Conservation (phyloP, 2,329 filamentous ascomycete genomes). For the Aureobasidium mangrovei region DNA sequence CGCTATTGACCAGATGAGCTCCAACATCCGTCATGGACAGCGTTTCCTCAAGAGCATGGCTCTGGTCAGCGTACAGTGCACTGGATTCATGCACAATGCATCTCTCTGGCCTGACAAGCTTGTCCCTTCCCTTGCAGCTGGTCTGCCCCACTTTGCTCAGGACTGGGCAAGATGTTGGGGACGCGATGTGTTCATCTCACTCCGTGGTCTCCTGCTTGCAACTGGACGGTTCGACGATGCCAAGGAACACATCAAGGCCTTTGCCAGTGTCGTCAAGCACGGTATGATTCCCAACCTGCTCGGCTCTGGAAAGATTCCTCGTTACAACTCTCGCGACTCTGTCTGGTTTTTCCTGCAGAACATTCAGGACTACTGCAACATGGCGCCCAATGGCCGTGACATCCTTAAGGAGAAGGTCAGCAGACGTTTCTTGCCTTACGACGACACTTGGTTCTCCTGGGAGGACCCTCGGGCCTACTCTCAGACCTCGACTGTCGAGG, state of each 20-base stretch:
- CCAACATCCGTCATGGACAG: constrained; percentile 70
- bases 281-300: constrained; percentile 96
- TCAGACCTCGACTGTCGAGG: constrained; percentile 69
- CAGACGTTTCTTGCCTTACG: constrained; percentile 84
- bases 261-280: constrained; percentile 93
- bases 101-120: constrained; percentile 80
- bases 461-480: constrained; percentile 83
- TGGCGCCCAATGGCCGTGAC: constrained; percentile 66
- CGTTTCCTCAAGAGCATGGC: constrained; percentile 81
- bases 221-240: constrained; percentile 84
- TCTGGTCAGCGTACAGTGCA: constrained; percentile 87
- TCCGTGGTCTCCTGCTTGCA: constrained; percentile 82
- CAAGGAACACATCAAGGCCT: constrained; percentile 87
- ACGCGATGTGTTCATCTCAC: constrained; percentile 90
- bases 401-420: constrained; percentile 70
- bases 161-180: constrained; percentile 98
- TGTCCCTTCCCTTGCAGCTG: constrained; percentile 82
- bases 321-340: constrained; percentile 94
- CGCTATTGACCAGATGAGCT: constrained; percentile 68
- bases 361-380: constrained; percentile 83
- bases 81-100: constrained; percentile 78
- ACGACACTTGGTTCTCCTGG: constrained; percentile 85
- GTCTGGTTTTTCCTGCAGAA: constrained; percentile 97
- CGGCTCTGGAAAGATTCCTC: constrained; percentile 71
- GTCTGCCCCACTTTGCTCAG: constrained; percentile 85